Evolutionary conservation across 2,329 filamentous ascomycete species (phyloP), one percentile per base, ranked within the genome.

Genomic region (Chaetomium olivaceum): DNA sequence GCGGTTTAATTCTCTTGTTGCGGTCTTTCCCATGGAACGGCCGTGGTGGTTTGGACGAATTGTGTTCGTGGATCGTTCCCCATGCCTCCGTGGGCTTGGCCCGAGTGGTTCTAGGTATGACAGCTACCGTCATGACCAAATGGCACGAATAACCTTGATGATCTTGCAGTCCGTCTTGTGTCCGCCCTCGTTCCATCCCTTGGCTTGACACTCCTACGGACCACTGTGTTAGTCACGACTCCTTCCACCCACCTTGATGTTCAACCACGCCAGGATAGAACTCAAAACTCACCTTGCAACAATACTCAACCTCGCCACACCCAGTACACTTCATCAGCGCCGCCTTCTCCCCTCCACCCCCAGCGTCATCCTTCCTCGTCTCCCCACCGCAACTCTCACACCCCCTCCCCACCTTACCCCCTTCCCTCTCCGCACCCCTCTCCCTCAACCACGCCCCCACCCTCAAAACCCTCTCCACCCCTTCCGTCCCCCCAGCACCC

Each of bases 141-240:
- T 77, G 11, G 75, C 72, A 23, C 71, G 74, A 33, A 82, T 74
- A 0, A 71, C 75, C 68, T 78, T 80, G 56, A 81, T 71, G 16
- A 78, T 73, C 71, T 80, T 82, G 66, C 81, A 82, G 61, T 81
- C 79, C 4, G 64, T 67, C 70, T 81, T 82, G 65, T 82, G 81
- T 0, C 77, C 78, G 57, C 75, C 71, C 61, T 78, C 77, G 27
- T 64, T 75, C 81, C 80, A 82, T 19, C 76, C 79, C 51, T 75
- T 76, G 8, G 75, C 74, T 67, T 82, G 81, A 56, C 81, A 82
- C 21, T 75, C 76, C 80, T 82, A 39, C 1, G 21, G 5, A 36
- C 29, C 19, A 50, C 43, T 54, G 4, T 52, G 31, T 61, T 6
- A 71, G 62, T 33, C n/a, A n/a, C 1, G n/a, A 16, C 33, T 7